Evolutionary conservation across 73 alveolate genomes (phyloP).

Genomic region (Tetrahymena elliotti): DNA sequence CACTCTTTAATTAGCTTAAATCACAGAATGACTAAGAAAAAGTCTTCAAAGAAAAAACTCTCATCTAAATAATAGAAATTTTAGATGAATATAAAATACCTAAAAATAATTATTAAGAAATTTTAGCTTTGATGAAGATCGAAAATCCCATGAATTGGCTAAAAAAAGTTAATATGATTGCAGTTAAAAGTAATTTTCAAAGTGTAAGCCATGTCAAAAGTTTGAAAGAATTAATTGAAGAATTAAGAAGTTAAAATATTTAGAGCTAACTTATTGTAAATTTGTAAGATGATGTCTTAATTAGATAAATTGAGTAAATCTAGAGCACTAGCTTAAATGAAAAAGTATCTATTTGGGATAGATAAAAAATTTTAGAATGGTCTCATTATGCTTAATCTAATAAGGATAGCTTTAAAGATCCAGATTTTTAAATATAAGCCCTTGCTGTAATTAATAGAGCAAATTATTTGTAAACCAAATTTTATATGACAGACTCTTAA

Average conservation of each 20-base stretch:
- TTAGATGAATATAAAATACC: not conserved
- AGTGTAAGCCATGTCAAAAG: not conserved
- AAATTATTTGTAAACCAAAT: not conserved
- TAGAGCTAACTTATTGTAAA: not conserved
- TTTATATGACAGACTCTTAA: not conserved
- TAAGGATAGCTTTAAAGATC: not conserved
- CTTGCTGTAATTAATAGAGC: slow-evolving; percentile 5
- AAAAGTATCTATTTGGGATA: not conserved
- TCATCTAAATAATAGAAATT: not conserved
- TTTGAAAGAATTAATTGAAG: not conserved
- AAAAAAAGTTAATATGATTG: not conserved
- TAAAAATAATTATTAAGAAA: not conserved
- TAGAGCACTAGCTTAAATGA: not conserved
- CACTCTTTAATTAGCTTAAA: not conserved
- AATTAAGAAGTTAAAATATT: not conserved
- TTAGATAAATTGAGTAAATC: not conserved
- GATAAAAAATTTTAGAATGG: not conserved
- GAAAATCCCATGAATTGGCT: not conserved
- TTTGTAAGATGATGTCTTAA: not conserved
- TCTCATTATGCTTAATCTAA: not conserved
- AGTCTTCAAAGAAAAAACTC: not conserved
- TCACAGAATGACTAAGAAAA: not conserved
- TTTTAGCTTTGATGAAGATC: not conserved
- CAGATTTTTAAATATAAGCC: not conserved
- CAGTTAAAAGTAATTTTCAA: not conserved